A percentile compares a stretch with the other conserved stretches of the same genome.
Conservation (phyloP, 768 basidiomycete species). For the Trametes cubensis region DNA sequence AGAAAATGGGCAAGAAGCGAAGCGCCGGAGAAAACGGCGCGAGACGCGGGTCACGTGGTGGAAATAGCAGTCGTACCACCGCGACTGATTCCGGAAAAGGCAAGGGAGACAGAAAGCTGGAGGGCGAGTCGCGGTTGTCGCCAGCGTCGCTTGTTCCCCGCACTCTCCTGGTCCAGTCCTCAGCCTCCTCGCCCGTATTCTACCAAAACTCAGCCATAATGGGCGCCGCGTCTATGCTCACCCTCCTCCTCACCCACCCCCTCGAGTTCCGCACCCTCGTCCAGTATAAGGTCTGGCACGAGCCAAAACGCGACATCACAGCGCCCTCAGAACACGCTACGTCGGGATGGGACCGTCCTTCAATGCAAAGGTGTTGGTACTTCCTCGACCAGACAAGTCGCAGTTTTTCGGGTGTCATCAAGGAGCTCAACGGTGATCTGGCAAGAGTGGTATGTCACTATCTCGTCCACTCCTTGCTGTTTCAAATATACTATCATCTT, state of each 20-base stretch:
- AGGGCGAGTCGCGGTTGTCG: neutral
- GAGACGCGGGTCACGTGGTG: conserved; percentile 8
- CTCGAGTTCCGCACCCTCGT: conserved; percentile 81
- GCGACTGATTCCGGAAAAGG: neutral
- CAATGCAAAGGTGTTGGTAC: conserved; percentile 90
- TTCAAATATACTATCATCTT: too few relatives aligned
- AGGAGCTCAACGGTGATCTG: conserved; percentile 93
- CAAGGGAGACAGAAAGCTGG: neutral
- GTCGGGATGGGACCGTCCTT: conserved; percentile 83
- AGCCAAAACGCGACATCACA: conserved; percentile 81
- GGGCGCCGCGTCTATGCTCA: conserved; percentile 62
- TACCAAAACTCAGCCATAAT: conserved; percentile 38
- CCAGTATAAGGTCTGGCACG: conserved; percentile 83
- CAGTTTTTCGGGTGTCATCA: conserved; percentile 91
- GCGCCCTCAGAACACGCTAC: conserved; percentile 69
- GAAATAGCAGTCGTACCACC: conserved; percentile 16
- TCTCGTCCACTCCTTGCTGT: too few relatives aligned
- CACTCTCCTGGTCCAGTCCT: neutral
- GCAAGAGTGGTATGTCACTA: conserved; percentile 76
- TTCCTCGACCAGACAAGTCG: conserved; percentile 88
- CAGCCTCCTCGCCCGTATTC: conserved; percentile 2
- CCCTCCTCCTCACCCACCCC: conserved; percentile 76
- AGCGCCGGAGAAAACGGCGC: conserved; percentile 2
- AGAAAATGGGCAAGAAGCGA: neutral
- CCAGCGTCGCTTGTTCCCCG: neutral